Conservation (phyloP, 192 early-diverging fungal genomes). For the Gigaspora rosea region DNA sequence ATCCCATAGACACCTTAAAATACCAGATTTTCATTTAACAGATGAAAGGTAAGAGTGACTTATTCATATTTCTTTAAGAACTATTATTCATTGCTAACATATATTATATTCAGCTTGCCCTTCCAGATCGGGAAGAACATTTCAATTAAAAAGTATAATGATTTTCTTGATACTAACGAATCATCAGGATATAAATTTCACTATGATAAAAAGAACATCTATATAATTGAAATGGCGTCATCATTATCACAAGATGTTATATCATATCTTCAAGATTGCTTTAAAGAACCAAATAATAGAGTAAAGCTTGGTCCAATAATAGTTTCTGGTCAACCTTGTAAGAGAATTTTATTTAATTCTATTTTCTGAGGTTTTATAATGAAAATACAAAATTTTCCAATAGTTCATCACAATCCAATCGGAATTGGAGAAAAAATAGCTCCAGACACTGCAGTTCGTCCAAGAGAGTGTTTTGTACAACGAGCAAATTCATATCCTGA, state of each 20-base stretch:
- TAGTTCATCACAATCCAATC: slow-evolving; percentile 19
- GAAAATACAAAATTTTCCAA: slow-evolving; percentile 3
- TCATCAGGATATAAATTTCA: slow-evolving; percentile 23
- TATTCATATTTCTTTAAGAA: slow-evolving; percentile 24
- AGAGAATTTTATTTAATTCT: slow-evolving; percentile 18
- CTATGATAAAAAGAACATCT: slow-evolving; percentile 14
- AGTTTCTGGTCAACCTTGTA: slow-evolving; percentile 14
- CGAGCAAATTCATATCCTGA: not conserved
- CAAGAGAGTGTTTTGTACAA: not conserved
- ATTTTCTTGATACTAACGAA: slow-evolving; percentile 23
- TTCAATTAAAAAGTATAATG: slow-evolving; percentile 23
- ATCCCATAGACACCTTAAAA: not conserved
- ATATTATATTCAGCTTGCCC: slow-evolving; percentile 22
- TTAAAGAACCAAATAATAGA: slow-evolving; percentile 17
- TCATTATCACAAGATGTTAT: not conserved
- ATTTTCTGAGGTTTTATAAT: slow-evolving; percentile 12
- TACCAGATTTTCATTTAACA: slow-evolving; percentile 13
- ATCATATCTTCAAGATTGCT: not conserved
- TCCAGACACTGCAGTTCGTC: not conserved
- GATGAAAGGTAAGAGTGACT: slow-evolving; percentile 18
- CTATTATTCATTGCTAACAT: slow-evolving; percentile 20
- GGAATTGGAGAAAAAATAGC: slow-evolving; percentile 11
- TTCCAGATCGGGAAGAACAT: slow-evolving; percentile 17
- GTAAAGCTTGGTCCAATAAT: not conserved
- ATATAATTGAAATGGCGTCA: slow-evolving; percentile 26